Evolutionary conservation across 345 rosid genomes (phyloP), one percentile per base, ranked within the genome.

Genomic region (Populus deltoides): DNA sequence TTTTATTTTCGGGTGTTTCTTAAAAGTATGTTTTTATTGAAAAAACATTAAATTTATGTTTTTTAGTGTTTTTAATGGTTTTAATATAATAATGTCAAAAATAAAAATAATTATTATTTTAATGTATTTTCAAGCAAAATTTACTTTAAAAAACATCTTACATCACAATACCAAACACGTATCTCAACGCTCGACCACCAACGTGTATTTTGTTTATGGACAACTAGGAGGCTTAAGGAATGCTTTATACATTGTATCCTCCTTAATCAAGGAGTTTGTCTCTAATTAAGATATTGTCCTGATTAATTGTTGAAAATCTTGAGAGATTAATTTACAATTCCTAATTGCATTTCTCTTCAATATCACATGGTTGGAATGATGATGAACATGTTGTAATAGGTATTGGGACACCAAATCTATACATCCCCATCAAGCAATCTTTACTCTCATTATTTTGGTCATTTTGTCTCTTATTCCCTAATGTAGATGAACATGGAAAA

Each of bases 371-470:
- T 74, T 61, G 43, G 66, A 80, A 75, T 71, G 75, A 49, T 45
- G 73, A 45, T 8, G 75, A 69, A 29, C 12, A 76, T 24, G 73
- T 70, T 24, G 70, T 70, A 47, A 13, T 17, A 41, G 39, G 43
- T 43, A 20, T 45, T n/a, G 25, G 70, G 35, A 61, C 35, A 65
- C 68, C 55, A 78, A 76, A 78, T 68, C 78, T 36, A 68, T 6
- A 72, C 57, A 81, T 79, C 79, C 43, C 66, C 81, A 77, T 66
- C 83, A 85, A 73, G 78, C 81, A 73, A 83, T 53, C 78, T 87
- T 55, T 83, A 29, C 9, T 66, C 71, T 49, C 15, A 63, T 74
- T 75, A 35, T 68, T 15, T 80, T 22, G 79, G 24, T 77, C 55
- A 27, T 77, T 9, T 80, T 33, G 75, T 53, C 36, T 68, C 53